Base-by-base conservation (phyloP, 257 asterid species). In the Ilex asprella region DNA sequence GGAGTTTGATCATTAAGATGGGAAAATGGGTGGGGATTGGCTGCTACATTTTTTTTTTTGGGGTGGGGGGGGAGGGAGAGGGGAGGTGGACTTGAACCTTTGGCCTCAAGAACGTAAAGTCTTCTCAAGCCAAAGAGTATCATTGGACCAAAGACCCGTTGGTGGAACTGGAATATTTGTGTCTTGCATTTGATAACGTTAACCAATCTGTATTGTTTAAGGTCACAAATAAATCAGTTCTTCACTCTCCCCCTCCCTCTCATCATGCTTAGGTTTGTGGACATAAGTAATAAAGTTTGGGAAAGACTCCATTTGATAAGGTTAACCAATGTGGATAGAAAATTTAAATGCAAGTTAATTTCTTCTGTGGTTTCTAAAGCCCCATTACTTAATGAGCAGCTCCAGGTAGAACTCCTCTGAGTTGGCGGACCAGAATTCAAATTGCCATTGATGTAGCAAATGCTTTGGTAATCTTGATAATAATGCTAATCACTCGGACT, bases 361-460 rank as follows among this genome's bases (percentile, higher is more conserved):
- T 35, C 41, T 35, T 35, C 8, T 35, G 41, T 35, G 41, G 5
- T 35, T 35, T 39, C 62, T 16, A 67, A 66, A 64, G 44, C 52
- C 54, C 68, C 39, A 54, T 52, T 62, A 30, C 9, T 67, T 66
- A 21, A 16, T 76, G 54, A 67, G 52, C 92, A 93, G 97, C 88
- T 67, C 78, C 86, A 60, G 87, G 86, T 67, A 81, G 66, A 72
- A 73, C 86, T 70, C 96, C 95, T 39, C 78, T 93, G 67, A 82
- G 84, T 78, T 93, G 99, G 97, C 78, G 68, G 52, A 71, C 84
- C 31, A 84, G 99, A 75, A 78, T 89, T 75, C 99, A 85, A 74
- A 78, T 93, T 52, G 92, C 96, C 53, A 84, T 89, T 43, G 99
- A 87, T 66, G 88, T 93, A 52, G 99, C 99, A 31, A 93, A 93